A percentile compares a stretch with the other conserved stretches of the same genome.
phyloP scores from a whole-genome alignment of 768 basidiomycete species.

The Collybia sp. region DNA sequence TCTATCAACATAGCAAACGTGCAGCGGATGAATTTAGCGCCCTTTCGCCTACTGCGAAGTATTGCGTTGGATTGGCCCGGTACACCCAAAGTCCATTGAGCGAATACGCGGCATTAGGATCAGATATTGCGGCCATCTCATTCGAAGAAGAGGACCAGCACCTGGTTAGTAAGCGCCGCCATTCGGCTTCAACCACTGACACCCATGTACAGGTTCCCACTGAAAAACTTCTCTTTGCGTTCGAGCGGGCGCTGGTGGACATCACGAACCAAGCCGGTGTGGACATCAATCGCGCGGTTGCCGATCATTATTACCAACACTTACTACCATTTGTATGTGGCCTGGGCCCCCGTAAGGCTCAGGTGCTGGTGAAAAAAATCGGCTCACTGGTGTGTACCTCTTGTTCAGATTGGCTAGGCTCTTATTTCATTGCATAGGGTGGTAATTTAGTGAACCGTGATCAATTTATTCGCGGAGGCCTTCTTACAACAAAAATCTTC shows the following conservation, averaged over 20 bases:
- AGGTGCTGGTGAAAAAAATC: slow-evolving; percentile 78
- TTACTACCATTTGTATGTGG: slow-evolving; percentile 90
- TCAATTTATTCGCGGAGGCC: slow-evolving; percentile 77
- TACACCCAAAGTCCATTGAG: slow-evolving; percentile 92
- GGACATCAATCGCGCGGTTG: slow-evolving; percentile 91
- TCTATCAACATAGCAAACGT: slow-evolving; percentile 89
- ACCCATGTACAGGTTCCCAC: slow-evolving; percentile 58
- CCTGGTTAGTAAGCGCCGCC: slow-evolving; percentile 41
- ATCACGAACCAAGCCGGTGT: slow-evolving; percentile 91
- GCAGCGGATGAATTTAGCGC: slow-evolving; percentile 81
- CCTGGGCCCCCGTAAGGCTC: slow-evolving; percentile 91
- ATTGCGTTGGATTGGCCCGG: slow-evolving; percentile 91
- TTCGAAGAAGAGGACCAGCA: slow-evolving; percentile 87
- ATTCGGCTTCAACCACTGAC: slow-evolving; percentile 6
- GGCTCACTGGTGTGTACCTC: slow-evolving; percentile 54
- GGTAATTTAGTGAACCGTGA: slow-evolving; percentile 83
- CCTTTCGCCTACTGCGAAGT: slow-evolving; percentile 75
- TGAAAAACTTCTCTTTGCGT: slow-evolving; percentile 75
- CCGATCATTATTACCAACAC: slow-evolving; percentile 83
- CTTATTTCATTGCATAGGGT: slow-evolving; percentile 46
- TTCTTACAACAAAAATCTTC: slow-evolving; percentile 85
- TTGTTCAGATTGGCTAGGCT: slow-evolving; percentile 2
- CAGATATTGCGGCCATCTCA: slow-evolving; percentile 77
- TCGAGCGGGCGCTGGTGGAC: slow-evolving; percentile 89
- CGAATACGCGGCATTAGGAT: slow-evolving; percentile 87